phyloP scores from a whole-genome alignment of 1,139 yeast genomes.

The Lodderomyces pseudojiufengensis region DNA sequence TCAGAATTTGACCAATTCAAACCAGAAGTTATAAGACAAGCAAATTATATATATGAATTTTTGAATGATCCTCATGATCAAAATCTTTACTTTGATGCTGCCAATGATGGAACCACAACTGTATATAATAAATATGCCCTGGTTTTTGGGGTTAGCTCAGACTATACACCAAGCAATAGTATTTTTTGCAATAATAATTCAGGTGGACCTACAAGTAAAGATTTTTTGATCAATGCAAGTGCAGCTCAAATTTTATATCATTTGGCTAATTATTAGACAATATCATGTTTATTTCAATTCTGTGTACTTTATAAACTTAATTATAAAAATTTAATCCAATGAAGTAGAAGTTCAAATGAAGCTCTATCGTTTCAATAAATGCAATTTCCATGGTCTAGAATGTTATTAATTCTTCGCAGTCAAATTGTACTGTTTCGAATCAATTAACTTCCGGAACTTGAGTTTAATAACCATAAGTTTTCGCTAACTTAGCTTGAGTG shows the following conservation, averaged over 20 bases:
- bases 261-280: slow-evolving; percentile 5
- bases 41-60: slow-evolving; percentile 19
- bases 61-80: slow-evolving; percentile 22
- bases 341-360: too few species aligned
- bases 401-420: too few species aligned
- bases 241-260: slow-evolving; percentile 24
- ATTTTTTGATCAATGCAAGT: slow-evolving; percentile 21
- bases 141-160: slow-evolving; percentile 8
- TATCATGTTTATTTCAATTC: too few species aligned
- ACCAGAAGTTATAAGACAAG: slow-evolving; percentile 22
- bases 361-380: too few species aligned
- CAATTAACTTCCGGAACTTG: not conserved
- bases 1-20: slow-evolving; percentile 13
- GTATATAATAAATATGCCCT: slow-evolving; percentile 12
- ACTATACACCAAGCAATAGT: slow-evolving; percentile 2
- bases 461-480: slow-evolving; percentile 45
- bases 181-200: slow-evolving; percentile 16
- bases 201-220: slow-evolving; percentile 13
- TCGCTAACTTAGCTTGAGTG: slow-evolving; percentile 58
- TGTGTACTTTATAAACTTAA: not conserved
- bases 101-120: slow-evolving; percentile 12
- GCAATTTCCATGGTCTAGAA: too few species aligned
- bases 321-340: too few species aligned
- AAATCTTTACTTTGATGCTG: slow-evolving; percentile 16
- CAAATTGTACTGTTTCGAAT: too few species aligned